Evolutionary conservation across 2,329 filamentous ascomycete genomes (phyloP).

Genomic region (Cryphonectria japonica): DNA sequence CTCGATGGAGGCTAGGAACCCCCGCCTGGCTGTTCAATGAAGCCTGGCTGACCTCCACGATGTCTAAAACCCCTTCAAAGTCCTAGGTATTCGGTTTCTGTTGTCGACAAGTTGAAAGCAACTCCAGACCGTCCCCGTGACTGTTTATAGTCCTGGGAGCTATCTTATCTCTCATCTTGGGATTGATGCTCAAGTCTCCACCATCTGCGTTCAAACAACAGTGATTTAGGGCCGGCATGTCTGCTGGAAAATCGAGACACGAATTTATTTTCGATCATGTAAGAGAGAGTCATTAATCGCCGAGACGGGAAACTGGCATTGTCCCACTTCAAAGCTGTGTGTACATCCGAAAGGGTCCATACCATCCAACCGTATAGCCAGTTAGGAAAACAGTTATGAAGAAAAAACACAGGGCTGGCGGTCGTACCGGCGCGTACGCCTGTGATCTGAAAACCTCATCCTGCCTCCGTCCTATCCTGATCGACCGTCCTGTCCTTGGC

Average conservation of each 20-base stretch:
- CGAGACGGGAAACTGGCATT: background rate
- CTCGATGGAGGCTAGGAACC: background rate
- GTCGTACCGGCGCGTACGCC: background rate
- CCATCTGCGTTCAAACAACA: background rate
- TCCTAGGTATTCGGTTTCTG: no score
- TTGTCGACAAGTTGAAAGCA: background rate
- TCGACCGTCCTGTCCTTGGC: conserved; percentile 1
- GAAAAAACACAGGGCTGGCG: background rate
- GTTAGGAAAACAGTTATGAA: background rate
- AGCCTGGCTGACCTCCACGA: no score
- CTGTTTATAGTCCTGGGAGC: no score
- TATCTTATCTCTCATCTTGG: no score
- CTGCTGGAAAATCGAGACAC: background rate
- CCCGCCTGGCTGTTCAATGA: no score
- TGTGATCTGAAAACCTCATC: background rate
- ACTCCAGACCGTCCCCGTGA: no score
- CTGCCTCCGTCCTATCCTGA: conserved; percentile 1
- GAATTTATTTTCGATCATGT: background rate
- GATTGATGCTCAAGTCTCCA: background rate
- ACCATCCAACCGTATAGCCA: background rate
- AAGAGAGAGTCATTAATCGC: background rate
- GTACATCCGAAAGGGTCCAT: background rate
- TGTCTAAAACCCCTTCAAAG: background rate
- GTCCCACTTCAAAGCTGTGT: background rate
- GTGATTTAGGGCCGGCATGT: background rate